Evolutionary conservation across 2,329 filamentous ascomycete genomes (phyloP).

Genomic region (Gaeumannomyces sp.): DNA sequence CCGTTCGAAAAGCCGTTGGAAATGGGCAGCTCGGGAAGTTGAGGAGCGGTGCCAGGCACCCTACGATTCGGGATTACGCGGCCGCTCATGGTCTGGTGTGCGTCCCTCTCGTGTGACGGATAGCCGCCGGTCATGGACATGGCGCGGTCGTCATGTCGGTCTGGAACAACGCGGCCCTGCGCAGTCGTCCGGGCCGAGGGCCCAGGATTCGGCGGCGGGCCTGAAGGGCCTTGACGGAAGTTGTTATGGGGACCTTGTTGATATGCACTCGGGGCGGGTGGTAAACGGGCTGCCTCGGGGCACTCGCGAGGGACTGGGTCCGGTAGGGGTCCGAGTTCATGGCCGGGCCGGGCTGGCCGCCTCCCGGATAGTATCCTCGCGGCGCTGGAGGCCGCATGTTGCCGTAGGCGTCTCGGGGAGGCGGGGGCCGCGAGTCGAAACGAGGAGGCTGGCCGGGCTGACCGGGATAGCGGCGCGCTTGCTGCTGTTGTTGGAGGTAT

Average conservation of each 20-base stretch:
- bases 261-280: slow-evolving; percentile 56
- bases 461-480: slow-evolving; percentile 39
- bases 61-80: slow-evolving; percentile 77
- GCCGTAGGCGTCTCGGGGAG: slow-evolving; percentile 37
- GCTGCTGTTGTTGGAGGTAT: slow-evolving; percentile 42
- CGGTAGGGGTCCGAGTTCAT: slow-evolving; percentile 81
- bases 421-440: slow-evolving; percentile 54
- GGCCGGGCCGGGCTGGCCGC: slow-evolving; percentile 58
- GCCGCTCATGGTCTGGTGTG: slow-evolving; percentile 91
- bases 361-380: slow-evolving; percentile 49
- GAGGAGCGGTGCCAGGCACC: slow-evolving; percentile 29
- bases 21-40: not conserved
- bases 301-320: slow-evolving; percentile 84
- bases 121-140: slow-evolving; percentile 87
- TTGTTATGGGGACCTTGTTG: slow-evolving; percentile 63
- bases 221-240: slow-evolving; percentile 62
- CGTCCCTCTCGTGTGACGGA: slow-evolving; percentile 64
- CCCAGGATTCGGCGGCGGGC: slow-evolving; percentile 45
- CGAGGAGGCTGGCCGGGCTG: slow-evolving; percentile 20
- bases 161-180: slow-evolving; percentile 84
- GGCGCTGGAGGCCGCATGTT: slow-evolving; percentile 41
- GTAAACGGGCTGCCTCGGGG: slow-evolving; percentile 67
- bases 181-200: slow-evolving; percentile 61
- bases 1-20: slow-evolving; percentile 28
- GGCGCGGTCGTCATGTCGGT: slow-evolving; percentile 83